These are phyloP conservation scores for Sporobolomyces phaffii DNA, from an alignment of 768 basidiomycete genomes.

Conservation along the genomic window DNA sequence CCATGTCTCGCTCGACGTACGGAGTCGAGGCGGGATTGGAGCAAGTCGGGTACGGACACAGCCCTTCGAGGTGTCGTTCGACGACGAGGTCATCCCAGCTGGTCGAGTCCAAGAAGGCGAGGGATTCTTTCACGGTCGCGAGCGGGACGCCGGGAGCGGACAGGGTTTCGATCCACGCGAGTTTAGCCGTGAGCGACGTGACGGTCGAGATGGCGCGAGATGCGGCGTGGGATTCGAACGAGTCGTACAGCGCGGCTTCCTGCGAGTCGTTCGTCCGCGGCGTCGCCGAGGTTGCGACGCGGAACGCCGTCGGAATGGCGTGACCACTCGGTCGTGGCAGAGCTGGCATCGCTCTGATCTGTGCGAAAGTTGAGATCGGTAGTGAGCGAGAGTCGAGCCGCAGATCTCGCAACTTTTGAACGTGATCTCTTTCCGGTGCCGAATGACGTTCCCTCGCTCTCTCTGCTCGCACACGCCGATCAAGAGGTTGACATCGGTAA, in stretches of 20 bases:
- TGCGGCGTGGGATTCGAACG: neutral
- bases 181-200: constrained; percentile 3
- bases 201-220: constrained; percentile 6
- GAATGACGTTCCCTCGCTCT: too few species aligned
- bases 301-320: constrained; percentile 7
- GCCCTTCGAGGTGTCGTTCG: constrained; percentile 14
- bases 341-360: neutral
- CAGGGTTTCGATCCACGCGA: constrained; percentile 21
- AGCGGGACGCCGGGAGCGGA: neutral
- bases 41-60: constrained; percentile 23
- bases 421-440: too few species aligned
- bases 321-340: neutral
- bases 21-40: neutral
- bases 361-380: neutral
- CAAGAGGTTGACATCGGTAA: too few species aligned
- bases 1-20: neutral
- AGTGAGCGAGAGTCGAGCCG: too few species aligned
- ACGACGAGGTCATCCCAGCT: constrained; percentile 12
- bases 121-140: neutral
- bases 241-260: neutral
- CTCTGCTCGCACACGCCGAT: too few species aligned
- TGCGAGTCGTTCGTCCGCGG: neutral
- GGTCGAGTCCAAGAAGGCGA: neutral
- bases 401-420: too few species aligned
- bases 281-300: constrained; percentile 2